Conservation (phyloP, 176 grass and related monocot species). For the Oryza rufipogon region DNA sequence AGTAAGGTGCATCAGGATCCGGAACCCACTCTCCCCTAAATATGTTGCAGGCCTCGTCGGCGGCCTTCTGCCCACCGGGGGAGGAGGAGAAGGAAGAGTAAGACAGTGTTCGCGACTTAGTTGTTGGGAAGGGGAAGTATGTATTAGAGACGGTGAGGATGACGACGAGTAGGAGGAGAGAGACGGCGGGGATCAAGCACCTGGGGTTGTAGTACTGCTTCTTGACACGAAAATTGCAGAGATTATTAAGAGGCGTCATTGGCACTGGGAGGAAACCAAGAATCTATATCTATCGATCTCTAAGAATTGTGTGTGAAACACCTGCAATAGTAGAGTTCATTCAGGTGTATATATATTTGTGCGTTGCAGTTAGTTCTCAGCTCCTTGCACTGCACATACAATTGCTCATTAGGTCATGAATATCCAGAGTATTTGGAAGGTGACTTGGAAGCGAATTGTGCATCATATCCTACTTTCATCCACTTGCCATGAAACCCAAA, state of each 20-base stretch:
- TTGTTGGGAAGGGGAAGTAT: neutral
- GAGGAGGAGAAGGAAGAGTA: neutral
- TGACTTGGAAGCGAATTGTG: neutral
- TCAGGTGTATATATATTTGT: neutral
- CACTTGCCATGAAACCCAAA: neutral
- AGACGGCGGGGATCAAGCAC: slow-evolving; percentile 11
- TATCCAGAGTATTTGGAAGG: neutral
- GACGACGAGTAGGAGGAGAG: neutral
- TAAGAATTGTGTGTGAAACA: neutral
- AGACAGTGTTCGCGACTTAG: neutral
- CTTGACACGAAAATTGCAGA: too few relatives aligned
- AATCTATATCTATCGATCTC: neutral
- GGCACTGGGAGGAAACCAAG: neutral
- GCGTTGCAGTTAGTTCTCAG: neutral
- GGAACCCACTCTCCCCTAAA: slow-evolving; percentile 42
- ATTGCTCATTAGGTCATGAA: neutral
- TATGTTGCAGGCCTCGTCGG: slow-evolving; percentile 16
- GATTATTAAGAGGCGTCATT: neutral
- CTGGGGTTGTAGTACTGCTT: neutral
- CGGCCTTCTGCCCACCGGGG: neutral
- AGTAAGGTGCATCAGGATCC: slow-evolving; percentile 46
- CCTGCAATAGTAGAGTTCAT: neutral
- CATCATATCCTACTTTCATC: neutral
- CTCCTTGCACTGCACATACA: neutral
- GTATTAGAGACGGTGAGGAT: neutral